Conservation (phyloP, 2,329 filamentous ascomycete genomes). For the Tolypocladium inflatum region DNA sequence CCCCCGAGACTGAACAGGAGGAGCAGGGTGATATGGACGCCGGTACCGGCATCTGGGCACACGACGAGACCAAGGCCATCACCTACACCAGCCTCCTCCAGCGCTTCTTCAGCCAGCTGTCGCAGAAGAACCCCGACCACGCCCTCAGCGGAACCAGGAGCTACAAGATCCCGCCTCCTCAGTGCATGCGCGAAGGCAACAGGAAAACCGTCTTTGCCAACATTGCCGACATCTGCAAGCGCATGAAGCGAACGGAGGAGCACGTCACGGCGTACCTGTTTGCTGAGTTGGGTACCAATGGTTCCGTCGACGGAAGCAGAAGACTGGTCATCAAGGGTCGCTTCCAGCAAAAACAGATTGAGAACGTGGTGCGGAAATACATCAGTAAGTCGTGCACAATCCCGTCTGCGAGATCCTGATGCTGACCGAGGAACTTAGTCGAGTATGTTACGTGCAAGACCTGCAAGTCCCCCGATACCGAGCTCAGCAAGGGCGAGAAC, state of each 20-base stretch:
- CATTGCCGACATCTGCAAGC: constrained; percentile 96
- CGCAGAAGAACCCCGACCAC: constrained; percentile 95
- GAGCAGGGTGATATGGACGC: constrained; percentile 70
- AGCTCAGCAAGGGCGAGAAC: constrained; percentile 98
- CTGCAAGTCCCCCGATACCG: constrained; percentile 87
- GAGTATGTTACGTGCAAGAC: constrained; percentile 99
- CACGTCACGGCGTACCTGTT: constrained; percentile 96
- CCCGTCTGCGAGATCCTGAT: neutral
- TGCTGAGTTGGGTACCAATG: constrained; percentile 94
- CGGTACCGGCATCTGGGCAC: constrained; percentile 84
- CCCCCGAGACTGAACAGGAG: constrained; percentile 36
- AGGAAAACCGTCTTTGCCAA: constrained; percentile 99
- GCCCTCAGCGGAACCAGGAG: constrained; percentile 80
- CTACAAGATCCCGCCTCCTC: constrained; percentile 98
- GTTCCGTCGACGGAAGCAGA: constrained; percentile 86
- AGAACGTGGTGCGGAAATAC: constrained; percentile 92
- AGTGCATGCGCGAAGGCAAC: constrained; percentile 99
- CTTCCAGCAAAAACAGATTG: constrained; percentile 99
- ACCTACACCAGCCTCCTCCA: constrained; percentile 76
- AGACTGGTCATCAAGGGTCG: constrained; percentile 97
- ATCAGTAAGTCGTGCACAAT: constrained; percentile 55
- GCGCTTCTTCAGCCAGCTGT: constrained; percentile 90
- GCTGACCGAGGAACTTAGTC: constrained; percentile 34
- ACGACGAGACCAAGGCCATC: constrained; percentile 69
- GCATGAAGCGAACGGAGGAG: constrained; percentile 98